Evolutionary conservation across 306 rosid species (phyloP), one percentile per base, ranked within the genome.

Genomic region (Gleditsia sinensis): DNA sequence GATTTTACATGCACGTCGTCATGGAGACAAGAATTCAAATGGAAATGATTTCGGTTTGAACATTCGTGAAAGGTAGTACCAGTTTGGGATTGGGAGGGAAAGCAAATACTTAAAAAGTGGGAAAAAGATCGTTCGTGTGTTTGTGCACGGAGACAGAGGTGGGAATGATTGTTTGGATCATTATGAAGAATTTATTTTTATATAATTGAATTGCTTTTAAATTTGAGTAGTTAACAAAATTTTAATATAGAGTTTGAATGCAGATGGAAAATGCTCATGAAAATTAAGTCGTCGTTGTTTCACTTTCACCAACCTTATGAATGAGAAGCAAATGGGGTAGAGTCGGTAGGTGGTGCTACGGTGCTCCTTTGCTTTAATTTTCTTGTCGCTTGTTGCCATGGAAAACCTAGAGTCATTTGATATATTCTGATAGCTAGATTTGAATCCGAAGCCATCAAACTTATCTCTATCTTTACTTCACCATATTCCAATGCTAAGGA

Each of bases 11-110:
- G 48, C 3, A 7, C n/a, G 4, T 37, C 42, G 28, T 76, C 56
- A 50, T 55, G 88, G 91, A 59, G 91, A 87, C 89, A 86, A 82
- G 71, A 72, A 48, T 89, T 89, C 88, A 83, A 86, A 85, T 21
- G 74, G 16, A 32, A 89, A 89, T 89, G 81, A 87, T 86, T 77
- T 75, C 56, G 75, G 34, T 84, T 84, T 86, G 83, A 71, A 86
- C 73, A n/a, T 46, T 13, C 36, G 65, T 62, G 63, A 48, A 74
- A 68, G 43, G 64, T 48, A 75, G 74, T 62, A 75, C 57, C 51
- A 40, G 23, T 30, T 81, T 73, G 67, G 56, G 85, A 79, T 84
- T 79, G 67, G 56, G 85, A 79, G 81, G 82, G 82, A 82, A 72
- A 79, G 58, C n/a, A 69, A 39, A 12, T 7, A 48, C 19, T n/a